Base-by-base conservation (phyloP, 805 yeast species). In the Yamadazyma endophytica region DNA sequence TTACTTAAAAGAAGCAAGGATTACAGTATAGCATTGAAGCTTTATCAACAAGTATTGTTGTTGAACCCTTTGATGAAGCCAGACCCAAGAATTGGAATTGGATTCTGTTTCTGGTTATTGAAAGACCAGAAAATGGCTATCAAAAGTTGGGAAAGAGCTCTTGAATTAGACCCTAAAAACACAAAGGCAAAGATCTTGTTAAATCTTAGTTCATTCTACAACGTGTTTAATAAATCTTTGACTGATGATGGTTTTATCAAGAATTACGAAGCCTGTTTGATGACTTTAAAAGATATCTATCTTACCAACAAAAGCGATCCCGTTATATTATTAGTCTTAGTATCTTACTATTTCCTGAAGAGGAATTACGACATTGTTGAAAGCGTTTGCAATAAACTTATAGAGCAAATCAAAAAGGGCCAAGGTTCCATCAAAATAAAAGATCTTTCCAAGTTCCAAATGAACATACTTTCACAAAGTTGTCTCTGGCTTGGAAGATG, bases 81-180 rank as follows among this genome's bases (percentile, higher is more conserved):
- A 4, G 97, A 90, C 60, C 94, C 97, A 13, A 71, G 99, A 56
- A 73, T 92, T 38, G 99, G 97, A 17, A 77, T 90, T 39, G 99
- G 98, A 21, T 63, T 92, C 42, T 89, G 97, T 56, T 90, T 80
- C 52, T 92, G 97, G 97, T 75, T 75, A 38, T 63, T 92, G 39
- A 82, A 82, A 31, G 95, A 86, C 54, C 73, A 75, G 41, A 73
- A 72, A 31, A 73, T 86, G 64, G 97, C 98, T 0, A 50, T 72
- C 5, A 62, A 64, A 29, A 82, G 97, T 0, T 92, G 97, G 97
- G 73, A 75, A 40, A 73, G 97, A 49, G 72, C 86, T 1, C 58
- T 79, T 19, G 82, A 80, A 50, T 56, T 90, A 24, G 75, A 82
- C 40, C 77, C 82, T 4, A 50, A 63, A 15, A 77, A 77, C 43